These are phyloP conservation scores for Pythium folliculosum DNA, from an alignment of 352 stramenopile genomes.

Conservation along the genomic window DNA sequence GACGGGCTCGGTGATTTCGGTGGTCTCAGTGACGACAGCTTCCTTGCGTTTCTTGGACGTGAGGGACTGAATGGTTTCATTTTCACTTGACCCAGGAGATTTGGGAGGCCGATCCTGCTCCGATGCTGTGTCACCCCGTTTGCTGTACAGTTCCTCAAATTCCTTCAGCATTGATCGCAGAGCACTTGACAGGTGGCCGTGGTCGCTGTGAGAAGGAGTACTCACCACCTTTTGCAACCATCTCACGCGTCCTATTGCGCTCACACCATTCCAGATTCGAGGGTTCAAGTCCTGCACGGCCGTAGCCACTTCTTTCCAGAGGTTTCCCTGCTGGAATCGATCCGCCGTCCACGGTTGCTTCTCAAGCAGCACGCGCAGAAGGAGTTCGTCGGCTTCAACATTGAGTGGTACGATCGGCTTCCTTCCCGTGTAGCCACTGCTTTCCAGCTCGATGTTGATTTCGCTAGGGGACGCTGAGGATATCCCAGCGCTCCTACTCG, in stretches of 20 bases:
- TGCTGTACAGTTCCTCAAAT: neutral
- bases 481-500: neutral
- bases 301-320: constrained; percentile 1
- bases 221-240: constrained; percentile 5
- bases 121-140: neutral
- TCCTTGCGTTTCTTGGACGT: constrained; percentile 12
- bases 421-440: neutral
- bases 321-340: neutral
- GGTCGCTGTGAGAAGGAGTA: constrained; percentile 7
- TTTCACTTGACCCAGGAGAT: neutral
- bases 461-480: neutral
- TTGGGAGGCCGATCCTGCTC: neutral
- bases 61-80: neutral
- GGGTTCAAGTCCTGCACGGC: constrained; percentile 5
- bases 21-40: neutral
- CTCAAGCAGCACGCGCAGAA: constrained; percentile 3
- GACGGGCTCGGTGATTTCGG: neutral
- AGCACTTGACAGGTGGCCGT: neutral
- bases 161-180: constrained; percentile 1
- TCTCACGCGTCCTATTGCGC: neutral
- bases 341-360: constrained; percentile 9
- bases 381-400: constrained; percentile 10
- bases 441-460: neutral
- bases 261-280: constrained; percentile 2
- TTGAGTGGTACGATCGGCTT: constrained; percentile 2